A percentile compares a stretch with the other conserved stretches of the same genome.
phyloP scores from a whole-genome alignment of 2,329 filamentous ascomycete genomes.

The Aspergillus versicolor region DNA sequence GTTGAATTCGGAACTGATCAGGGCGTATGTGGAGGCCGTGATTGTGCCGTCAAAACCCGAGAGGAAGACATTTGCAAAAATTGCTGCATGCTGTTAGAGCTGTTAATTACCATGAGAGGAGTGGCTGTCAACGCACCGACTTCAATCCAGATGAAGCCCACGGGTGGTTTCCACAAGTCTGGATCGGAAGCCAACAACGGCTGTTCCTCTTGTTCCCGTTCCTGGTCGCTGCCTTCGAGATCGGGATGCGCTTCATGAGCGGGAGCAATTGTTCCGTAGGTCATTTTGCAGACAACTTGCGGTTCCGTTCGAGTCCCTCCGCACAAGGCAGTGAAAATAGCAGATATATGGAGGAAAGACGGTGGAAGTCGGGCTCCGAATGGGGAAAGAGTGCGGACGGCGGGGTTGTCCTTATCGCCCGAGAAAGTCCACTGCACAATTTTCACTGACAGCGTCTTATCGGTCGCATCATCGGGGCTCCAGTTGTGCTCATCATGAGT shows the following conservation, averaged over 20 bases:
- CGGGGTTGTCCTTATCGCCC: constrained; percentile 5
- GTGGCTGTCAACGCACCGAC: constrained; percentile 37
- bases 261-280: background rate
- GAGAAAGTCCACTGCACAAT: background rate
- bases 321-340: background rate
- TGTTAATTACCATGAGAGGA: background rate
- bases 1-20: constrained; percentile 50
- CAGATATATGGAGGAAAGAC: background rate
- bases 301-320: too few relatives aligned
- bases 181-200: constrained; percentile 22
- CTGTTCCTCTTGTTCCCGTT: constrained; percentile 15
- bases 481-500: background rate
- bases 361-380: constrained; percentile 5
- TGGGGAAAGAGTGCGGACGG: background rate
- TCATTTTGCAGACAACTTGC: background rate
- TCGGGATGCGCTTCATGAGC: background rate
- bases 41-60: constrained; percentile 53
- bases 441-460: background rate
- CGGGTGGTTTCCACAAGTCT: constrained; percentile 49
- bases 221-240: background rate
- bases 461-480: constrained; percentile 1
- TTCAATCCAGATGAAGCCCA: constrained; percentile 59
- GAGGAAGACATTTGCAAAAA: constrained; percentile 65
- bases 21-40: constrained; percentile 45
- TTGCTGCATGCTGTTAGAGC: constrained; percentile 38